Evolutionary conservation across 805 yeast genomes (phyloP), one percentile per base, ranked within the genome.

Genomic region (Komagataella mondaviorum): DNA sequence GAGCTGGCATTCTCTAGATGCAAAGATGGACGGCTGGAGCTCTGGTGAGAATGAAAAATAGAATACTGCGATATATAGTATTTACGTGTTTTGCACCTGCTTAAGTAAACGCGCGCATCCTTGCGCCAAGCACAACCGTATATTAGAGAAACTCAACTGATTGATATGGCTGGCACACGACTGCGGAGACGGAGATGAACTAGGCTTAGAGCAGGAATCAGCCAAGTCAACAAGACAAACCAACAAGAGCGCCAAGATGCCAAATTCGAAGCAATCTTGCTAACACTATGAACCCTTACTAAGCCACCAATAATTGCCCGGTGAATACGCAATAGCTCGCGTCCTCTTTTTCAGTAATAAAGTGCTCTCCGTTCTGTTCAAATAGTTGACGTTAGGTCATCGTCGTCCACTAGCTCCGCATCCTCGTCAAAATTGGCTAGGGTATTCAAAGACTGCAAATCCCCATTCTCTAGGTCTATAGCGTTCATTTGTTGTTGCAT

Each of bases 401-500:
- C 52, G 30, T 51, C 55, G 16, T 51, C 50, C 10, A 49, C 53
- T n/a, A 49, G 46, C 44, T 48, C 48, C 10, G 50, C 53, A 7
- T 51, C 51, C 10, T 51, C 51, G 20, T 53, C 51, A 23, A 51
- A n/a, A 18, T 45, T 45, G 22, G 18, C 20, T 17, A 17, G 22
- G n/a, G 46, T 17, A 45, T 45, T 45, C 22, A 17, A 18, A 12
- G 18, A 8, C 48, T 39, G 48, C 49, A 20, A 6, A 16, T 48
- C 51, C 50, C 22, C 36, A 24, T 30, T 30, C 39, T 30, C 39
- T 30, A 30, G 12, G 44, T 55, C 54, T 24, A 54, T 39, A 24
- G 54, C 56, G 6, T 55, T 23, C 22, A 63, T 36, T 24, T 70
- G 71, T 43, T 54, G 53, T 55, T 72, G 72, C 72, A 78, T 69